A percentile compares a stretch with the other conserved stretches of the same genome.
Evolutionary conservation across 352 stramenopile genomes (phyloP).

Genomic region (Phytophthora brassicae): DNA sequence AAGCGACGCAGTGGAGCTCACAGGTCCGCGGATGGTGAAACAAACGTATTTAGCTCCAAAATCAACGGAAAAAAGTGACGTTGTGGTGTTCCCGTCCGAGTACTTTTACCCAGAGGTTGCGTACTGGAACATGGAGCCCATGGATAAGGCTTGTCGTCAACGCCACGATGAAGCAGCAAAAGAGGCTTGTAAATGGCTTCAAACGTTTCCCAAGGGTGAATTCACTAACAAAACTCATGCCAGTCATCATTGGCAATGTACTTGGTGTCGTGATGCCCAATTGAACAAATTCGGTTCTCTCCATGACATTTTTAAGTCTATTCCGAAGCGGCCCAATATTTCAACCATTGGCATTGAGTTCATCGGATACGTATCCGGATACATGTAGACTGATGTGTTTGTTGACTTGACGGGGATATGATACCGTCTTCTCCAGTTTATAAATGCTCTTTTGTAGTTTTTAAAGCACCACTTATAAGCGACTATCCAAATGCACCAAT

Average conservation of each 20-base stretch:
- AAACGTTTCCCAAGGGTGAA: constrained; percentile 41
- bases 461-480: too few relatives aligned
- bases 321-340: constrained; percentile 22
- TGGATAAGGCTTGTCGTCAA: constrained; percentile 31
- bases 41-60: constrained; percentile 32
- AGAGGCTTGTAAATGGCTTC: constrained; percentile 45
- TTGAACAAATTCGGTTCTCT: constrained; percentile 32
- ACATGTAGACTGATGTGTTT: too few relatives aligned
- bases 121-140: constrained; percentile 48
- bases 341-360: constrained; percentile 19
- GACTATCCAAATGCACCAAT: too few relatives aligned
- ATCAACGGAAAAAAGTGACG: neutral
- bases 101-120: constrained; percentile 63
- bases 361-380: too few relatives aligned
- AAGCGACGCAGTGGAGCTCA: constrained; percentile 44
- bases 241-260: constrained; percentile 63
- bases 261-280: constrained; percentile 47
- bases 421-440: too few relatives aligned
- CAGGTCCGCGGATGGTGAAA: constrained; percentile 52
- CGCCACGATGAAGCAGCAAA: constrained; percentile 22
- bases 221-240: constrained; percentile 49
- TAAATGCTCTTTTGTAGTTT: too few relatives aligned
- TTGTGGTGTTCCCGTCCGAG: constrained; percentile 38
- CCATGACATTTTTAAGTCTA: constrained; percentile 23
- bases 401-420: too few relatives aligned